Evolutionary conservation across 2,329 filamentous ascomycete species (phyloP).

Genomic region (Colletotrichum gloeosporioides): DNA sequence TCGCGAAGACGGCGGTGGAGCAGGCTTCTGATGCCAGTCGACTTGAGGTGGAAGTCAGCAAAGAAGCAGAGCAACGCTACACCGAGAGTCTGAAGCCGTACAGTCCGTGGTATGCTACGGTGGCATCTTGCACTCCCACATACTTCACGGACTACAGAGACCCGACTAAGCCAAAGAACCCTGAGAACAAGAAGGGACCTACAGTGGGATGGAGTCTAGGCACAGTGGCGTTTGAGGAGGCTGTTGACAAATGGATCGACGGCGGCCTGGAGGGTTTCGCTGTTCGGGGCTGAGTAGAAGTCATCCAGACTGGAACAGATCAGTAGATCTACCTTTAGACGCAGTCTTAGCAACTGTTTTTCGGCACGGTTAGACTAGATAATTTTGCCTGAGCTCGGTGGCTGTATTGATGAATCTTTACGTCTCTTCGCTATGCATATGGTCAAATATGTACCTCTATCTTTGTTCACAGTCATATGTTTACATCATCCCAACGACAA

Average conservation of each 20-base stretch:
- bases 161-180: background rate
- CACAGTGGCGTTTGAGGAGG: background rate
- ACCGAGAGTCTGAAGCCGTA: background rate
- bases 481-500: background rate
- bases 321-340: background rate
- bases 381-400: background rate
- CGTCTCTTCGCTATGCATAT: background rate
- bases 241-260: background rate
- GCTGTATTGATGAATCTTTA: background rate
- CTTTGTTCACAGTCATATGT: background rate
- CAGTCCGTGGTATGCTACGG: background rate
- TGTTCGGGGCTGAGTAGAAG: background rate
- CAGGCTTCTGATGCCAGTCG: background rate
- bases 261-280: background rate
- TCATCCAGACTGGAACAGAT: rapidly evolving
- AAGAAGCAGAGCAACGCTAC: background rate
- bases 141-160: background rate
- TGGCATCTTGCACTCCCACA: background rate
- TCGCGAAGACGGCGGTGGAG: background rate
- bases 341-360: rapidly evolving
- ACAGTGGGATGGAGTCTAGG: background rate
- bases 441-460: background rate
- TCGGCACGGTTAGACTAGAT: rapidly evolving
- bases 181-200: background rate
- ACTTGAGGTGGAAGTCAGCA: background rate